Evolutionary conservation across 2,329 filamentous ascomycete genomes (phyloP).

Genomic region (Pseudofabraea citricarpa): DNA sequence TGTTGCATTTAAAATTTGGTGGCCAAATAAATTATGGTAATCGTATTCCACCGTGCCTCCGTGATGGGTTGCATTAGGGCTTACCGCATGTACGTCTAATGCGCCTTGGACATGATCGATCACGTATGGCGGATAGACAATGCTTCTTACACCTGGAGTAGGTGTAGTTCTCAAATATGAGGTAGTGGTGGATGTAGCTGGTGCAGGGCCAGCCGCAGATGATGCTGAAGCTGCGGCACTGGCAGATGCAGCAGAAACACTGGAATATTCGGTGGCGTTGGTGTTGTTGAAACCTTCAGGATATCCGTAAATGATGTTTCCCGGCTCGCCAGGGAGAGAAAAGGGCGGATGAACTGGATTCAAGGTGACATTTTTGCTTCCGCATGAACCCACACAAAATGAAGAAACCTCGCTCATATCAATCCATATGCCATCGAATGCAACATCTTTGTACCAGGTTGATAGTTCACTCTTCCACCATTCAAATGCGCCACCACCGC

Average conservation of each 20-base stretch:
- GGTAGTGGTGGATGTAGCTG: constrained; percentile 30
- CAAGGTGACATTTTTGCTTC: constrained; percentile 55
- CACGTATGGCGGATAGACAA: constrained; percentile 71
- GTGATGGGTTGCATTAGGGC: constrained; percentile 71
- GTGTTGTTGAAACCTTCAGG: constrained; percentile 67
- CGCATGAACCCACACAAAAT: constrained; percentile 70
- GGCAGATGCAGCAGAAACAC: constrained; percentile 48
- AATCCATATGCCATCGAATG: constrained; percentile 51
- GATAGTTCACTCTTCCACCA: constrained; percentile 66
- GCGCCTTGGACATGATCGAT: constrained; percentile 72
- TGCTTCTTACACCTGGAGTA: constrained; percentile 57
- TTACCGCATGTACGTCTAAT: constrained; percentile 66
- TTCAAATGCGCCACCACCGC: constrained; percentile 54
- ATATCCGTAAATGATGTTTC: constrained; percentile 54
- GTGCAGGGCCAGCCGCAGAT: constrained; percentile 26
- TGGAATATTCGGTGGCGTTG: constrained; percentile 62
- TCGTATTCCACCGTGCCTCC: constrained; percentile 75
- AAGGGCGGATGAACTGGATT: constrained; percentile 69
- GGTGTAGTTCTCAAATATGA: constrained; percentile 54
- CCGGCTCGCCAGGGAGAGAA: constrained; percentile 57
- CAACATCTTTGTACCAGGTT: constrained; percentile 47
- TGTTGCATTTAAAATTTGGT: constrained; percentile 72
- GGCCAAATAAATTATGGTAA: constrained; percentile 74
- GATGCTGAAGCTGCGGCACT: constrained; percentile 38
- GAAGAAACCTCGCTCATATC: constrained; percentile 56